phyloP scores from a whole-genome alignment of 805 yeast genomes.

The Metschnikowia hibisci region DNA sequence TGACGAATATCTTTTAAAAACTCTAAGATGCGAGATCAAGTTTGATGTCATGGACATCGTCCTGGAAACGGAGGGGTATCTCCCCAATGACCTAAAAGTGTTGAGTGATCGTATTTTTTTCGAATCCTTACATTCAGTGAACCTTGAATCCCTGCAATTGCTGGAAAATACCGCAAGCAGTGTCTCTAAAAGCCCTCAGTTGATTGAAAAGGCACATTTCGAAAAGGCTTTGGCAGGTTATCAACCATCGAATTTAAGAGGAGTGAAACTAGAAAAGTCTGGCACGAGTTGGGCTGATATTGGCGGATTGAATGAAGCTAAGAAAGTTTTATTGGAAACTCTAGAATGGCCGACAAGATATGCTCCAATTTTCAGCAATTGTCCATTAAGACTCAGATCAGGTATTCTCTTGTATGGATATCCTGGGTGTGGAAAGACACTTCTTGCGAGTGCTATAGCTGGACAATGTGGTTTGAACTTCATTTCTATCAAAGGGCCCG shows the following conservation, averaged over 20 bases:
- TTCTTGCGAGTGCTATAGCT: constrained; percentile 89
- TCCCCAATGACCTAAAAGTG: constrained; percentile 75
- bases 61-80: constrained; percentile 81
- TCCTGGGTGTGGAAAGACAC: constrained; percentile 97
- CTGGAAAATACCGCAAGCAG: not conserved
- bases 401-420: constrained; percentile 91
- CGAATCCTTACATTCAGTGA: constrained; percentile 25
- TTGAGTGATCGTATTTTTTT: constrained; percentile 68
- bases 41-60: constrained; percentile 44
- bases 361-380: constrained; percentile 87
- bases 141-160: not conserved
- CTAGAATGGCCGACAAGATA: constrained; percentile 96
- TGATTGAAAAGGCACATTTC: constrained; percentile 38
- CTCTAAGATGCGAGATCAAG: constrained; percentile 31
- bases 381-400: constrained; percentile 83
- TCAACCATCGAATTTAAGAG: constrained; percentile 78
- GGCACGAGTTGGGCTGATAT: constrained; percentile 78
- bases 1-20: constrained; percentile 30
- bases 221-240: constrained; percentile 60
- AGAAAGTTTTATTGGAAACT: constrained; percentile 74
- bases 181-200: not conserved
- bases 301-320: constrained; percentile 82
- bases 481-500: constrained; percentile 93
- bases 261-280: constrained; percentile 80
- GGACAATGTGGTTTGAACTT: constrained; percentile 91